Evolutionary conservation across 2,329 filamentous ascomycete genomes (phyloP).

Genomic region (Stachybotrys chlorohalonatus): DNA sequence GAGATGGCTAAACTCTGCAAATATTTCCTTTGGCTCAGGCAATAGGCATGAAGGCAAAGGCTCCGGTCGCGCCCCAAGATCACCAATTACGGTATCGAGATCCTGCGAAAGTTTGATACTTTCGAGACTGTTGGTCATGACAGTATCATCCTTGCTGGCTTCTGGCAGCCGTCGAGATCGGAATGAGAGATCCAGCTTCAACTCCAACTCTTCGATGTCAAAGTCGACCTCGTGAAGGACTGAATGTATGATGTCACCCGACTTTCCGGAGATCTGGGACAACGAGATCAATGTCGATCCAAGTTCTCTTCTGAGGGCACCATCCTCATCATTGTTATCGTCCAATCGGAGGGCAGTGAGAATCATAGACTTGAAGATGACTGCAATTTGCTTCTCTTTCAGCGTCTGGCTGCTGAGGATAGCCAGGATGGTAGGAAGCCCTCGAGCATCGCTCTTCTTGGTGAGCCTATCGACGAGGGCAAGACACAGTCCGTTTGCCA

Average conservation of each 20-base stretch:
- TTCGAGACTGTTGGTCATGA: conserved; percentile 17
- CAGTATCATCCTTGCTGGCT: conserved; percentile 36
- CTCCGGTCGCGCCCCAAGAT: conserved; percentile 25
- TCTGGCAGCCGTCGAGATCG: conserved; percentile 45
- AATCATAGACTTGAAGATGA: conserved; percentile 57
- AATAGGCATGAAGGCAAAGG: conserved; percentile 43
- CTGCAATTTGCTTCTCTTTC: conserved; percentile 52
- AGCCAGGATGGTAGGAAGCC: conserved; percentile 50
- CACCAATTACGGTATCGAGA: conserved; percentile 28
- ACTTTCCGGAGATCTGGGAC: conserved; percentile 47
- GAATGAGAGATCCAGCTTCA: conserved; percentile 63
- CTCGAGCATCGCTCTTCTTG: conserved; percentile 48
- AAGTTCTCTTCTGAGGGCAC: conserved; percentile 51
- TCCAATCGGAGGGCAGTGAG: conserved; percentile 49
- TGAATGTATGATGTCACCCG: conserved; percentile 56
- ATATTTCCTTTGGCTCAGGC: conserved; percentile 40
- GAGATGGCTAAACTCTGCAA: conserved; percentile 48
- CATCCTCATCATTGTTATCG: conserved; percentile 43
- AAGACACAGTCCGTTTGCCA: conserved; percentile 63
- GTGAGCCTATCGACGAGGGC: conserved; percentile 53
- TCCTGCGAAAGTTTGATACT: conserved; percentile 22
- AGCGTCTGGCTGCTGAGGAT: conserved; percentile 53
- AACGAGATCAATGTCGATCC: conserved; percentile 59
- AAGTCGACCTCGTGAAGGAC: conserved; percentile 58
- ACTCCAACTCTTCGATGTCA: conserved; percentile 66